Base-by-base conservation (phyloP, 345 rosid genomes). In the Noccaea caerulescens region DNA sequence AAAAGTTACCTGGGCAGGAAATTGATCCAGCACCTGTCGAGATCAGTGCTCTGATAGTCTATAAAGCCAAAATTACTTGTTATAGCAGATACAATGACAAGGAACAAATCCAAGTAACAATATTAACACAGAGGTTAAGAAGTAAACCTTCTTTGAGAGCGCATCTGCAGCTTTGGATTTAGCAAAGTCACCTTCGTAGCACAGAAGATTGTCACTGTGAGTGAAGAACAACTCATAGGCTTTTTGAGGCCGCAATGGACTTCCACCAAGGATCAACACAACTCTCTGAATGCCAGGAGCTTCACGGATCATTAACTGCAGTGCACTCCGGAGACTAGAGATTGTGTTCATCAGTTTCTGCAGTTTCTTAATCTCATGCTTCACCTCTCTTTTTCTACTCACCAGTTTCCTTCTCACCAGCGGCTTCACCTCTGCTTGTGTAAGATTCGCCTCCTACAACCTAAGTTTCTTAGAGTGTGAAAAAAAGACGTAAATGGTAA, bases 21-120 rank as follows among this genome's bases (percentile, higher is more conserved):
- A 71, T 76, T 39, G 93, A 88, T 27, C 99, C 99, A 56, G 89
- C 96, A 73, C 86, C 97, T 58, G 72, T 84, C 4, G 93, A 82
- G 77, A 91, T 82, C 78, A 94, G 76, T n/a, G 82, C 80, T 58
- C 95, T 86, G 59, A 91, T 80, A 70, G 87, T 88, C 97, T 94
- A 80, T 62, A 20, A 45, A 78, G 70, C 45, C 66, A 45, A 47
- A 49, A 4, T 10, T 13, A 34, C 10, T 36, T 41, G 1, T 64
- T 14, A 49, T 30, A 58, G 36, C 27, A 49, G 8, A 51, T 8
- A n/a, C 32, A 13, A 44, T 20, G 56, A 42, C 10, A 10, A 25
- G 45, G 68, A 23, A 14, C 13, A 46, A 14, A 25, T 59, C 69
- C 20, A 44, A 30, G 66, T 8, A 58, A 39, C 47, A 25, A 25